Evolutionary conservation across 2,329 filamentous ascomycete species (phyloP).

Genomic region (Raffaelea ambrosiae): DNA sequence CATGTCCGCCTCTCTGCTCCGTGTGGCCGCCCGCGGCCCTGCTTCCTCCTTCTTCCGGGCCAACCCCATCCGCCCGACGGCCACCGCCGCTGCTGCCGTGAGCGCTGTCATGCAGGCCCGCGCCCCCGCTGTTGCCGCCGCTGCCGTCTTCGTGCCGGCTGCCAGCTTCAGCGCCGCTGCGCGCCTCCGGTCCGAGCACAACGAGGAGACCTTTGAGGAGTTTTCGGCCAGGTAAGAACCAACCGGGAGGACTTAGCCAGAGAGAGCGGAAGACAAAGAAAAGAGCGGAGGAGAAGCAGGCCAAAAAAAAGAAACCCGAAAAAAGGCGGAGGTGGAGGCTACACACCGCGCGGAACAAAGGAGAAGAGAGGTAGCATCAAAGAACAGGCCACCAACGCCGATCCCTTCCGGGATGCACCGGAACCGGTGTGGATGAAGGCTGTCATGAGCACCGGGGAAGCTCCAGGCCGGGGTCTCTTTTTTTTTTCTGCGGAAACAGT

Average conservation of each 20-base stretch:
- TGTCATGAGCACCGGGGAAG: no score
- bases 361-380: no score
- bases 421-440: not conserved
- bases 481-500: not conserved
- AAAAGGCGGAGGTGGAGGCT: no score
- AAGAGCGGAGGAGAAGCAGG: no score
- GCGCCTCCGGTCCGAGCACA: slow-evolving; percentile 53
- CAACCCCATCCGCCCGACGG: slow-evolving; percentile 48
- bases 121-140: slow-evolving; percentile 18
- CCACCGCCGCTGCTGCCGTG: slow-evolving; percentile 37
- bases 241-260: not conserved
- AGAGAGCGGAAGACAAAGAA: no score
- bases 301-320: no score
- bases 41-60: slow-evolving; percentile 55
- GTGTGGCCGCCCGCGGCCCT: slow-evolving; percentile 61
- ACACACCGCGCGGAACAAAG: no score
- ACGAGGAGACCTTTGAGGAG: slow-evolving; percentile 98
- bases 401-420: not conserved
- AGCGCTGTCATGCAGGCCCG: slow-evolving; percentile 29
- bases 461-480: no score
- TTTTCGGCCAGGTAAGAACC: slow-evolving; percentile 83
- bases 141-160: slow-evolving; percentile 42
- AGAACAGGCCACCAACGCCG: no score
- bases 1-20: slow-evolving; percentile 56
- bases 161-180: slow-evolving; percentile 56